Evolutionary conservation across 2,329 filamentous ascomycete genomes (phyloP).

Genomic region (Fusarium compactum): DNA sequence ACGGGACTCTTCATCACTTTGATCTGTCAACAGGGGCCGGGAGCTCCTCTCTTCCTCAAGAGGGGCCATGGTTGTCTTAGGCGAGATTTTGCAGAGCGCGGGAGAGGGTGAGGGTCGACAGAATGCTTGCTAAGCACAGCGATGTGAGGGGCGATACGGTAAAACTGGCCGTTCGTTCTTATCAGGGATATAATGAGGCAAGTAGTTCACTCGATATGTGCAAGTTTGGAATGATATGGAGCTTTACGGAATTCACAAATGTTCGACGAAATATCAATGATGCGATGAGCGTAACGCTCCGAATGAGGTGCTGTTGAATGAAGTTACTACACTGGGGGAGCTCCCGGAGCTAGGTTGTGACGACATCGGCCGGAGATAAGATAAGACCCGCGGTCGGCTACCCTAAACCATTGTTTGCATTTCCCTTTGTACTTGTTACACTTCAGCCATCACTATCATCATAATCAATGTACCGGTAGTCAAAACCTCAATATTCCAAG

Average conservation of each 20-base stretch:
- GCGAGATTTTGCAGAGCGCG: not conserved
- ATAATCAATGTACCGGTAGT: slow-evolving; percentile 14
- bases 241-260: not conserved
- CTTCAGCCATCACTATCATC: not conserved
- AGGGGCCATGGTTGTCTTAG: slow-evolving; percentile 27
- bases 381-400: slow-evolving; percentile 28
- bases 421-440: not conserved
- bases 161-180: not conserved
- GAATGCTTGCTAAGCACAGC: slow-evolving; percentile 41
- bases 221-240: not conserved
- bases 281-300: slow-evolving; percentile 27
- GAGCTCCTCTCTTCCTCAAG: slow-evolving; percentile 20
- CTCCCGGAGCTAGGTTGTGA: slow-evolving; percentile 42
- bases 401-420: slow-evolving; percentile 13
- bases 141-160: slow-evolving; percentile 25
- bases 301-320: slow-evolving; percentile 9
- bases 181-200: slow-evolving; percentile 2
- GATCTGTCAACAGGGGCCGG: not conserved
- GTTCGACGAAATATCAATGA: slow-evolving; percentile 32
- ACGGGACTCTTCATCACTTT: slow-evolving; percentile 18
- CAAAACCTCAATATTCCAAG: slow-evolving; percentile 31
- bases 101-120: not conserved
- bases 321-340: slow-evolving; percentile 21
- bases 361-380: slow-evolving; percentile 45
- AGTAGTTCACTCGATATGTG: slow-evolving; percentile 16